These are phyloP conservation scores for Paraphaeosphaeria sporulosa DNA, from an alignment of 2,329 filamentous ascomycete species.

Conservation along the genomic window DNA sequence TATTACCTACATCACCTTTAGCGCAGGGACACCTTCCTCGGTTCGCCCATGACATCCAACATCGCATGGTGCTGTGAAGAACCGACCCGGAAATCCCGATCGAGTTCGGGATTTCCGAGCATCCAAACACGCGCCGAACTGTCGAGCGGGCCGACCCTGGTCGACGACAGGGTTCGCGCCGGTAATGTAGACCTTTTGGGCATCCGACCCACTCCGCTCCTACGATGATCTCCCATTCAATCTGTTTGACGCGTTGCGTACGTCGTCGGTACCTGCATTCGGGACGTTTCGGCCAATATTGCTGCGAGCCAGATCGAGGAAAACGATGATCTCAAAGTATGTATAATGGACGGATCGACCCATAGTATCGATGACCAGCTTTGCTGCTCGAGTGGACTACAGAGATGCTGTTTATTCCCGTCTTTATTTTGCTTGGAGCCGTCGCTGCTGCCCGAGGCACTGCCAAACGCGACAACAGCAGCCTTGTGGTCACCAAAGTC, in stretches of 20 bases:
- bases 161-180: not conserved
- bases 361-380: not conserved
- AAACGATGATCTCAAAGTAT: not conserved
- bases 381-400: not conserved
- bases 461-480: not conserved
- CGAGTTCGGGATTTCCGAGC: not conserved
- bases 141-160: conserved; percentile 1
- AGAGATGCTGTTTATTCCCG: conserved; percentile 1
- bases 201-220: not conserved
- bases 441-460: not conserved
- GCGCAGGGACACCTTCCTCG: no score
- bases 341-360: not conserved
- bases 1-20: not conserved
- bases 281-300: not conserved
- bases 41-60: not conserved
- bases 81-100: not conserved
- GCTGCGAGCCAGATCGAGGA: not conserved
- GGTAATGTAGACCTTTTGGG: not conserved
- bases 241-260: not conserved
- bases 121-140: not conserved
- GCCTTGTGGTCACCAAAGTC: conserved; percentile 31
- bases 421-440: not conserved
- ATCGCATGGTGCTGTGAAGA: not conserved
- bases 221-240: not conserved
- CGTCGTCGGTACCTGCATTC: not conserved